Evolutionary conservation across 2,329 filamentous ascomycete genomes (phyloP).

Genomic region (Aspergillus calidoustus): DNA sequence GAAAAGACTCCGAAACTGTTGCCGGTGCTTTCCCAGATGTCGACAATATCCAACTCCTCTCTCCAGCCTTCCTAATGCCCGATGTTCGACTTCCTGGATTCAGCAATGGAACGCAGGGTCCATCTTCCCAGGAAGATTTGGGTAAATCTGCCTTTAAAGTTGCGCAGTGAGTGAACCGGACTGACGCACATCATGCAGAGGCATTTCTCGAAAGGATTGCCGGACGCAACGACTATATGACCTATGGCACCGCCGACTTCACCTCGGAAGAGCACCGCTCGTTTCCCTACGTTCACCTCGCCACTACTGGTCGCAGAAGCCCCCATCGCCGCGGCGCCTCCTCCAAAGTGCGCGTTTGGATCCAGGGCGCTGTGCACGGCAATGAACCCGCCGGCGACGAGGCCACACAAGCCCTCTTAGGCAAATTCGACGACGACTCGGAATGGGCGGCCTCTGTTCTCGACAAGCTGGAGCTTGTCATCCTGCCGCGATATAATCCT

Average conservation of each 20-base stretch:
- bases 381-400: constrained; percentile 15
- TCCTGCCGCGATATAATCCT: constrained; percentile 6
- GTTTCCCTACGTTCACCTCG: constrained; percentile 11
- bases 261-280: constrained; percentile 12
- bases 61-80: constrained; percentile 11
- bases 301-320: neutral
- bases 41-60: neutral
- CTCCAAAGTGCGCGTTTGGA: constrained; percentile 13
- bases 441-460: constrained; percentile 6
- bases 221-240: constrained; percentile 13
- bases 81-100: constrained; percentile 14
- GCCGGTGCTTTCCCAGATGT: constrained; percentile 1
- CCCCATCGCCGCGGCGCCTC: neutral
- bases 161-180: neutral
- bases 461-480: constrained; percentile 6
- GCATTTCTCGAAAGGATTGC: constrained; percentile 4
- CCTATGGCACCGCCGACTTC: constrained; percentile 10
- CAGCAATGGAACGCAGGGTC: constrained; percentile 11
- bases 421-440: constrained; percentile 5
- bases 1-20: constrained; percentile 2
- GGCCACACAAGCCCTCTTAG: constrained; percentile 11
- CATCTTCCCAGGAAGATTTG: constrained; percentile 8
- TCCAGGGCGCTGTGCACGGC: constrained; percentile 14
- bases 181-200: neutral
- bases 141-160: constrained; percentile 1